Evolutionary conservation across 768 basidiomycete species (phyloP), one percentile per base, ranked within the genome.

Genomic region (Rhizopogon salebrosus): DNA sequence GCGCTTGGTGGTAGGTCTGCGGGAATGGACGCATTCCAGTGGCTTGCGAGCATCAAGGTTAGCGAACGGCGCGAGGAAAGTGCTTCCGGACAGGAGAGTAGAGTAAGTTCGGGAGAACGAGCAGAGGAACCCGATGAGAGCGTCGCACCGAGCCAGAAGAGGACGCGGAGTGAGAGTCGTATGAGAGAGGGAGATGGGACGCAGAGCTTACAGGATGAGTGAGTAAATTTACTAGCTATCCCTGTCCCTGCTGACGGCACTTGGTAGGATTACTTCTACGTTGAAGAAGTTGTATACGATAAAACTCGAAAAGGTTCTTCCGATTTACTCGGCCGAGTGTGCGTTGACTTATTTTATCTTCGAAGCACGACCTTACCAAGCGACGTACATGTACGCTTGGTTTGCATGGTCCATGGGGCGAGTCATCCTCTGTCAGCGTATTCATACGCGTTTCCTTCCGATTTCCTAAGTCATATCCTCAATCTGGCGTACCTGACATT

Each of bases 381-480:
- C 83, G 79, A 59, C 82, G 92, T 9, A 87, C 83, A 13, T 90
- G 91, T 59, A 93, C 92, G 1, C 75, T 97, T 42, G 89, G 92
- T 4, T 72, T 98, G 39, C 84, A 91, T 57, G 91, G 91, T 2
- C 93, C 92, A 2, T 95, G 93, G 93, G 92, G 89, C n/a, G 87
- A 87, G 52, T 81, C 79, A 0, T 86, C 85, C 10, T 87, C 85
- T 18, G 87, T 88, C 6, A 46, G 45, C 45, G 45, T 46, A 8
- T 94, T 92, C 70, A 84, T 94, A 53, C 85, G 95, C 1, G 80
- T 95, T 24, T 87, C 89, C 1, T 95, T 97, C 71, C 85, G 82
- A 1, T 98, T 98, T 62, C 94, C 95, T 0, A 76, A 82, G 22
- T 80, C 81, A 39, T 98, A 98, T 63, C 88, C 90, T 0, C 75